Evolutionary conservation across 768 basidiomycete species (phyloP), one percentile per base, ranked within the genome.

Genomic region (Leccinum fibrillosum): DNA sequence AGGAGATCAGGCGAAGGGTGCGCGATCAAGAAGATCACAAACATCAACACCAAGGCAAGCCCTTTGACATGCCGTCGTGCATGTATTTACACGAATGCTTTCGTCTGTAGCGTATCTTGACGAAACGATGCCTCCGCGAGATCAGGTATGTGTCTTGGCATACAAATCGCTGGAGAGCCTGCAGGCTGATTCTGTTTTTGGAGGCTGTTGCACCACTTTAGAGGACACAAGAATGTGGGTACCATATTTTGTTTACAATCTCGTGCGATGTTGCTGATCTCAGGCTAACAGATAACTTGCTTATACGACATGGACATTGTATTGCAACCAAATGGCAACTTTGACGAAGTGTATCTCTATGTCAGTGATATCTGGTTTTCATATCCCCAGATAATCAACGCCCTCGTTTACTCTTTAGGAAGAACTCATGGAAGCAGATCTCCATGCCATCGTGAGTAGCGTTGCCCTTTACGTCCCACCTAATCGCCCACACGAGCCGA

Each of bases 381-480:
- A 39, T 11, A n/a, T 59, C 39, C 19, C n/a, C 34, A n/a, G 35
- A 57, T 49, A 25, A 55, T 50, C 21, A 17, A 54, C 28, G n/a
- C 15, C 47, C n/a, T 30, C 44, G 25, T 52, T 56, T 35, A 57
- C 8, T 37, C 56, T 56, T 37, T 74, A 98, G 90, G 95, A 98
- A 78, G 97, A 99, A 73, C 85, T 98, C 64, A 99, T 98, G 97
- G 97, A 99, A 72, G 97, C 97, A 55, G 97, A 99, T 83, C 82
- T 99, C 19, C 97, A 98, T 68, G 97, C 97, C 19, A 99, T 99
- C 74, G 94, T 95, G 66, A 74, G 85, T 69, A 21, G 45, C 45
- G 13, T 19, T 37, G 8, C 23, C 5, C 19, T 28, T 39, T 32
- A 30, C 21, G 19, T n/a, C 39, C 37, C 28, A 21, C 21, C 28